These are phyloP conservation scores for Wakefieldia striispora DNA, from an alignment of 768 basidiomycete species.

Conservation along the genomic window DNA sequence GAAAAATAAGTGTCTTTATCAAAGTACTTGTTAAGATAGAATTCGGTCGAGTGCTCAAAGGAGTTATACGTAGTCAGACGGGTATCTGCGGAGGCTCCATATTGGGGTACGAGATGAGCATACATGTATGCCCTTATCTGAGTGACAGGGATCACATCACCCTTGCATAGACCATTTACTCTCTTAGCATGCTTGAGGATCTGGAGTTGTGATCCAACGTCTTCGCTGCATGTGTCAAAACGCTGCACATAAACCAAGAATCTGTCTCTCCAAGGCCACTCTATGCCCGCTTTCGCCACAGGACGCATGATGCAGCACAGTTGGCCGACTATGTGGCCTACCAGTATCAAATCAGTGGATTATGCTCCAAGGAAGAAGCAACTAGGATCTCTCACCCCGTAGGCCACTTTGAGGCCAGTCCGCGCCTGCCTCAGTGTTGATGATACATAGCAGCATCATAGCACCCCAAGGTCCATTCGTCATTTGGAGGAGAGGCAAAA, in stretches of 20 bases:
- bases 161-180: not conserved
- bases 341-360: not conserved
- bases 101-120: not conserved
- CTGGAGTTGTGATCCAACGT: not conserved
- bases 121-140: not conserved
- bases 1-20: not conserved
- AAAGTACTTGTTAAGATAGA: not conserved
- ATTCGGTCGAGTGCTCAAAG: not conserved
- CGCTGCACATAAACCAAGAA: not conserved
- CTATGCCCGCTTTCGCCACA: no score
- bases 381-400: not conserved
- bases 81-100: not conserved
- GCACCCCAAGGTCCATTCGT: not conserved
- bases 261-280: not conserved
- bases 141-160: not conserved
- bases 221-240: not conserved
- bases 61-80: not conserved
- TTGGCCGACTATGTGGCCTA: not conserved
- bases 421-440: not conserved
- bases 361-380: no score
- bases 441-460: not conserved
- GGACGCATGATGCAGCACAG: no score
- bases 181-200: not conserved
- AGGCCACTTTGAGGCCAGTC: not conserved
- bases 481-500: not conserved